These are phyloP conservation scores for Globisporangium nunn DNA, from an alignment of 352 stramenopile species.

Conservation along the genomic window DNA sequence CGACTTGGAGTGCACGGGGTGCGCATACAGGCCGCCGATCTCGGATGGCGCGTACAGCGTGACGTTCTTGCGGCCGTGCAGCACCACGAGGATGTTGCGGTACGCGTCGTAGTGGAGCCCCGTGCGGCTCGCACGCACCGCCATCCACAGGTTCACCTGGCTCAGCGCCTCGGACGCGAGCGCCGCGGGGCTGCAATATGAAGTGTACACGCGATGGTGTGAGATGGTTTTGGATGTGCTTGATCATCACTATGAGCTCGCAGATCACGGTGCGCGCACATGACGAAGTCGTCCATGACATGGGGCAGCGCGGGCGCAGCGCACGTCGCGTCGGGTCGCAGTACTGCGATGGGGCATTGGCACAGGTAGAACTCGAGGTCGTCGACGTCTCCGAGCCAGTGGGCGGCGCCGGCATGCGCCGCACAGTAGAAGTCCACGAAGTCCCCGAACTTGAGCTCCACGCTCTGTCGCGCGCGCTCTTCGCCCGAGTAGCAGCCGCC, in stretches of 20 bases:
- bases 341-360: conserved; percentile 67
- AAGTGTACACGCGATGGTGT: not conserved
- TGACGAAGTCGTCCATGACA: conserved; percentile 47
- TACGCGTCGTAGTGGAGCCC: conserved; percentile 83
- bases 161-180: conserved; percentile 35
- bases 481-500: conserved; percentile 52
- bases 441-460: conserved; percentile 77
- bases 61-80: conserved; percentile 64
- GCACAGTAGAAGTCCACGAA: conserved; percentile 73
- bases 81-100: conserved; percentile 65
- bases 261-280: conserved; percentile 28
- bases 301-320: conserved; percentile 28
- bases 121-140: conserved; percentile 41
- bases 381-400: conserved; percentile 68
- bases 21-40: conserved; percentile 40
- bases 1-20: conserved; percentile 62
- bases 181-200: conserved; percentile 25
- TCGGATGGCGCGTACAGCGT: conserved; percentile 64
- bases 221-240: not conserved
- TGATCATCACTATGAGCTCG: too few relatives aligned
- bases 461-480: conserved; percentile 48
- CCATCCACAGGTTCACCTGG: conserved; percentile 86
- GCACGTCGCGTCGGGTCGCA: conserved; percentile 39
- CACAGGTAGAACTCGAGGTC: conserved; percentile 81
- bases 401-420: conserved; percentile 20